These are phyloP conservation scores for Citrus mangshanensis DNA, from an alignment of 345 rosid genomes.

Conservation along the genomic window DNA sequence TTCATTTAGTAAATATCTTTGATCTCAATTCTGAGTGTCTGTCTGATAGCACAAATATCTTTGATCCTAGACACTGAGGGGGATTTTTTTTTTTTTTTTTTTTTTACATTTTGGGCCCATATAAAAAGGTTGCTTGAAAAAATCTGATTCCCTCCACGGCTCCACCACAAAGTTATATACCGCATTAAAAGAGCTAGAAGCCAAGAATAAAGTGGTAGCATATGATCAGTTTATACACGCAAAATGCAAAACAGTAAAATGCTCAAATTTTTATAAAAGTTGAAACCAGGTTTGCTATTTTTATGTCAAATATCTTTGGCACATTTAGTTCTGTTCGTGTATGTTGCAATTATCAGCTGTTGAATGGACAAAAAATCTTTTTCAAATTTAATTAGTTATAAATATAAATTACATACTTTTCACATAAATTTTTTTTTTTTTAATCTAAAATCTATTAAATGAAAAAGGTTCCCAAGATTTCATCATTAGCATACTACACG, in stretches of 20 bases:
- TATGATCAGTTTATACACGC: not conserved
- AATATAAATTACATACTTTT: not conserved
- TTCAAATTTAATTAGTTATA: too few relatives aligned
- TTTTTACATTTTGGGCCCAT: not conserved
- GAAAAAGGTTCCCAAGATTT: too few relatives aligned
- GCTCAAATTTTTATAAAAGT: not conserved
- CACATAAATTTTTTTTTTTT: not conserved
- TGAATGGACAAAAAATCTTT: too few relatives aligned
- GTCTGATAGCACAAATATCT: too few relatives aligned
- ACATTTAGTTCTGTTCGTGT: not conserved
- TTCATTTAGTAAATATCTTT: too few relatives aligned
- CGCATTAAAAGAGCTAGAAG: not conserved
- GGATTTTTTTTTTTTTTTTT: too few relatives aligned
- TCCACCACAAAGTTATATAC: not conserved
- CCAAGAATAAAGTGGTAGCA: not conserved
- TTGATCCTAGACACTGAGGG: too few relatives aligned
- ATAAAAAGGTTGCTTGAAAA: not conserved
- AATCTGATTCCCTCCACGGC: not conserved
- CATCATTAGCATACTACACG: too few relatives aligned
- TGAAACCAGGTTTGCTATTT: not conserved
- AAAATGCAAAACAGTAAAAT: not conserved
- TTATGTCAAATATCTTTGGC: not conserved
- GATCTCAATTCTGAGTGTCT: too few relatives aligned
- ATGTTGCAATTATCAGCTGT: not conserved
- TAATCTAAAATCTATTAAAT: too few relatives aligned